Evolutionary conservation across 306 rosid species (phyloP).

Genomic region (Cercis canadensis): DNA sequence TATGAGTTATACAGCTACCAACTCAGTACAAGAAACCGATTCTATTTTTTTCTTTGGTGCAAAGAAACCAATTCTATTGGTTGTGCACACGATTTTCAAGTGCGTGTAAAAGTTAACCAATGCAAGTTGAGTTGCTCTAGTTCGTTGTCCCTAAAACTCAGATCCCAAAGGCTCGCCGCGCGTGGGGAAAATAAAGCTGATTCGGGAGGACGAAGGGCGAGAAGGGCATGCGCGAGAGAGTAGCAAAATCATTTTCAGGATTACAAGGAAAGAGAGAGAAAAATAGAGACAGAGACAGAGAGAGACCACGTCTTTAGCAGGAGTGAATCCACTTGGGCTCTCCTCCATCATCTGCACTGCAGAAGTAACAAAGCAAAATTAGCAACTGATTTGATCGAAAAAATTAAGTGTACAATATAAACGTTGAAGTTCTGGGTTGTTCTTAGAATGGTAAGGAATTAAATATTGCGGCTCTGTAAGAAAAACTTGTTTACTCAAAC

Average conservation of each 20-base stretch:
- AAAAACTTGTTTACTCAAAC: no score
- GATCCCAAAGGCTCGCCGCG: not conserved
- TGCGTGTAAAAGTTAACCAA: not conserved
- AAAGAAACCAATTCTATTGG: not conserved
- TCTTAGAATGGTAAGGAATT: no score
- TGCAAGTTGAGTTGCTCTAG: no score
- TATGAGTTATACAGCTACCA: not conserved
- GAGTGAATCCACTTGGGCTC: not conserved
- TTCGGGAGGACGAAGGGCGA: not conserved
- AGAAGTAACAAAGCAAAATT: not conserved
- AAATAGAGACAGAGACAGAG: slow-evolving; percentile 33
- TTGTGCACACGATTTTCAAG: not conserved
- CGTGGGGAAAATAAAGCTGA: not conserved
- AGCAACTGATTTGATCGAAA: no score
- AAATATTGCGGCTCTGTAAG: slow-evolving; percentile 41
- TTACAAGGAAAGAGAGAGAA: not conserved
- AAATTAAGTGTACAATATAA: no score
- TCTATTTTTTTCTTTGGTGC: no score
- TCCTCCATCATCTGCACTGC: not conserved
- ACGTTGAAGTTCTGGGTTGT: not conserved
- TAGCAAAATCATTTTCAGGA: not conserved
- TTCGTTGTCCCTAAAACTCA: not conserved
- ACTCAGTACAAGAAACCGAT: not conserved
- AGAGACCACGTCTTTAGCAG: slow-evolving; percentile 40
- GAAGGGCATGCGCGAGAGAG: slow-evolving; percentile 26